A percentile compares a stretch with the other conserved stretches of the same genome.
Conservation (phyloP, 371 early-diverging fungal species). For the Mucor indicus region DNA sequence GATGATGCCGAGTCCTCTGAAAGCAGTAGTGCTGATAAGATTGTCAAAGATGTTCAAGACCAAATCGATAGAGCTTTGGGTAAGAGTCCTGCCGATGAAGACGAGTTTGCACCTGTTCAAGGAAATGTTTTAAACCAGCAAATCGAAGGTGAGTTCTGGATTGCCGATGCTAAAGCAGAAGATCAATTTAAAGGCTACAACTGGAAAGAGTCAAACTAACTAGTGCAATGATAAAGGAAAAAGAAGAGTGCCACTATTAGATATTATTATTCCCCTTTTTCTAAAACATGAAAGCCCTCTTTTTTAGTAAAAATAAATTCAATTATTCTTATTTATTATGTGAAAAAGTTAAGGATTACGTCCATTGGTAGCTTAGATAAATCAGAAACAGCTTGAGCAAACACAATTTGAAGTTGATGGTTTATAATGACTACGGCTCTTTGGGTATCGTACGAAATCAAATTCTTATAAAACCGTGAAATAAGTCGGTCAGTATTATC, state of each 20-base stretch:
- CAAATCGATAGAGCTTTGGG: no score
- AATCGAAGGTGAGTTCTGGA: conserved; percentile 5
- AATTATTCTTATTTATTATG: neutral
- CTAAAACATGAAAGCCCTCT: no score
- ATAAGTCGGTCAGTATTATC: conserved; percentile 10
- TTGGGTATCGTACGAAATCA: neutral
- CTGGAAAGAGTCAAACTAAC: conserved; percentile 2
- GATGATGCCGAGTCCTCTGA: no score
- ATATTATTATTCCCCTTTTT: neutral
- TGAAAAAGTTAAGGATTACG: conserved; percentile 3
- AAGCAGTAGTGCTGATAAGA: no score
- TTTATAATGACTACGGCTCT: conserved; percentile 14
- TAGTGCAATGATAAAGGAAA: neutral
- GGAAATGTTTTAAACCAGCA: no score
- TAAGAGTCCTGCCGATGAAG: conserved; percentile 1
- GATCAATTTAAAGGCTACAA: conserved; percentile 5
- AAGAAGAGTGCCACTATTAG: neutral
- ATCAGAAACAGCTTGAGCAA: neutral
- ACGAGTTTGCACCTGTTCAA: neutral
- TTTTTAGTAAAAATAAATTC: no score
- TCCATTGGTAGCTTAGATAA: conserved; percentile 9
- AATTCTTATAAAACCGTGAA: conserved; percentile 7
- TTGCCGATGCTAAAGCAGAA: conserved; percentile 10
- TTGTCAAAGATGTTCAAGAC: no score
- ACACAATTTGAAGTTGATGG: conserved; percentile 1